Percentiles rank a stretch among this genome's conserved stretches.
phyloP scores from a whole-genome alignment of 2,329 filamentous ascomycete genomes.

The Stagonosporopsis tanaceti region DNA sequence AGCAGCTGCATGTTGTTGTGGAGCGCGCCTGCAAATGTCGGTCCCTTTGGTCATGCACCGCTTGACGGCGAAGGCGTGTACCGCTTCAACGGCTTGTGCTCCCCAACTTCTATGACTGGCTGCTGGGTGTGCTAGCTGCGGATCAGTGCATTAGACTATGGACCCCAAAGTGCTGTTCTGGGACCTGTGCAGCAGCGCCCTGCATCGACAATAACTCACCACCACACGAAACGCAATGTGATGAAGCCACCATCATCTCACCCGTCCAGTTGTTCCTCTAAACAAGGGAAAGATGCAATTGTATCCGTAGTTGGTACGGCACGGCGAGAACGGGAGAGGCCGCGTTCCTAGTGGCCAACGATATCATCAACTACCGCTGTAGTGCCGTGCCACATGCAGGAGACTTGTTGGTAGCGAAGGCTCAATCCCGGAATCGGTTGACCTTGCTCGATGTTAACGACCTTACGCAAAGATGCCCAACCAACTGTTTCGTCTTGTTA shows the following conservation, averaged over 20 bases:
- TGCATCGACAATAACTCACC: slow-evolving; percentile 8
- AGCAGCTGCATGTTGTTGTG: slow-evolving; percentile 20
- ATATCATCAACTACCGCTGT: slow-evolving; percentile 2
- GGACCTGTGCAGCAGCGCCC: slow-evolving; percentile 24
- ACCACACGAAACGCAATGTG: slow-evolving; percentile 8
- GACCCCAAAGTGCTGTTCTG: slow-evolving; percentile 17
- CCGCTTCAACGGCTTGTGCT: slow-evolving; percentile 25
- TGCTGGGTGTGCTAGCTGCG: slow-evolving; percentile 12
- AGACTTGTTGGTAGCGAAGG: slow-evolving; percentile 8
- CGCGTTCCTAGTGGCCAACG: slow-evolving; percentile 12
- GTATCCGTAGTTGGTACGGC: neutral
- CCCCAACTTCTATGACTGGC: slow-evolving; percentile 23
- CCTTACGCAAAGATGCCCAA: slow-evolving; percentile 8
- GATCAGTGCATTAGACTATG: slow-evolving; percentile 17
- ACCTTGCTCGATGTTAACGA: neutral
- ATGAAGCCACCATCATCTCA: slow-evolving; percentile 2
- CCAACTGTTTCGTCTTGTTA: neutral
- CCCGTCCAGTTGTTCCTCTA: slow-evolving; percentile 1
- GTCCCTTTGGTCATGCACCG: slow-evolving; percentile 19
- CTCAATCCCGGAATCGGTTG: neutral
- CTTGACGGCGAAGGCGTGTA: slow-evolving; percentile 24
- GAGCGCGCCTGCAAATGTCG: slow-evolving; percentile 10
- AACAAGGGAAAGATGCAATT: neutral
- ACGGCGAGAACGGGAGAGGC: slow-evolving; percentile 1
- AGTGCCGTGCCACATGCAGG: slow-evolving; percentile 16